Evolutionary conservation across 257 asterid species (phyloP), one percentile per base, ranked within the genome.

Genomic region (Nicotiana sylvestris): DNA sequence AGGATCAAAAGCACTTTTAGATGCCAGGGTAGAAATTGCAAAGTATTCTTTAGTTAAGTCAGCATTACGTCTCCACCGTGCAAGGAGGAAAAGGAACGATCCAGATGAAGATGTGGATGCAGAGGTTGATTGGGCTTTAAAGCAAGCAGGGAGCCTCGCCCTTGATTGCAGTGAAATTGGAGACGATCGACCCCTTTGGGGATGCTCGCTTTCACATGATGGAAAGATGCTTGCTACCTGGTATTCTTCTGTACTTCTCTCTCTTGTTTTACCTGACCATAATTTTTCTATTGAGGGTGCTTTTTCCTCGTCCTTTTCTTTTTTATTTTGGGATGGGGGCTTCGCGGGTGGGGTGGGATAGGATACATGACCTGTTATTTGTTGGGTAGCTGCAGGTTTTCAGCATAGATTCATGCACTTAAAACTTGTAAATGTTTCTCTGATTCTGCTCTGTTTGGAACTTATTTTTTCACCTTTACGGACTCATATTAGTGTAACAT

Each of bases 61-160:
- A 15, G 98, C 98, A 12, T 60, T 87, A 85, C 92, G 98, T 39
- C 92, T 96, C 25, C 95, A 92, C 81, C 91, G 95, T 9, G 95
- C 96, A 9, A 96, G 89, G 89, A 93, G 98, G 86, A 94, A 83
- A 88, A 90, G 91, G 85, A 97, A 94, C 66, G 97, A 96, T 76
- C 99, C 99, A 0, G 99, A 96, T 87, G 99, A 96, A 89, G 98
- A 94, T 91, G 82, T 92, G 88, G 98, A 93, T 94, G 97, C 97
- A 1, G 99, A 94, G 89, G 76, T 95, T 29, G 98, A 95, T 82
- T 95, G 91, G 90, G 89, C 98, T 35, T 83, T 94, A 85, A 89
- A 86, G 86, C 97, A 94, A 90, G 97, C 97, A 6, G 89, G 90
- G 72, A 85, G 82, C 18, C 83, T 95, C 80, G 90, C 72, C 57